Base-by-base conservation (phyloP, 2,329 filamentous ascomycete species). In the Aureobasidium sp. region DNA sequence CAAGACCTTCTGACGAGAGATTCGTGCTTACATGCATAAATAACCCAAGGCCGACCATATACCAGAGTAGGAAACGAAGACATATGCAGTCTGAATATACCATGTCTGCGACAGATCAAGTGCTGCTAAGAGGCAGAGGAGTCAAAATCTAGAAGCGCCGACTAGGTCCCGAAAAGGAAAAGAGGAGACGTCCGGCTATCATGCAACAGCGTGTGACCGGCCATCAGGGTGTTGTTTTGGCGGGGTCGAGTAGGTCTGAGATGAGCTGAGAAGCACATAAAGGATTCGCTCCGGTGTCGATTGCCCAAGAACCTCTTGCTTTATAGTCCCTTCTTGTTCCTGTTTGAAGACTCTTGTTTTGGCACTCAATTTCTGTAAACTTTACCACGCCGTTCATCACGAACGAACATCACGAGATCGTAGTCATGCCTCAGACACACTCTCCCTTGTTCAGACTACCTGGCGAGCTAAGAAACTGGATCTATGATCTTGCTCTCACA, bases 401-500 rank as follows among this genome's bases (percentile, higher is more conserved):
- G 53, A 17, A 25, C n/a, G 36, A 8, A 4, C 17, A 9, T n/a
- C 39, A 12, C 17, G 53, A 36, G 12, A 9, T 7, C 0, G 8
- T 2, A 8, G 12, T 58, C 2, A 14, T 44, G 22, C 39, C 37
- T n/a, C 62, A 63, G 22, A 45, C 48, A 25, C 31, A 63, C 7
- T 66, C 65, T 14, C 41, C 62, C n/a, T 60, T 67, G 1, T 53
- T 65, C 49, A 51, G 20, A 36, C 63, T 68, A 12, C 67, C 67
- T 1, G 62, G 55, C 14, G 67, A 68, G 52, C 45, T 68, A 4
- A 63, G 66, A 7, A 64, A 66, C 47, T 41, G 62, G 14, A 67
- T 68, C 37, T 65, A 63, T 52, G 47, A 47, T 6, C 62, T 66
- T 22, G 57, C 60, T 45, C 57, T 67, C 15, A 63, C 64, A 5